Percentiles rank a stretch among this genome's conserved stretches.
phyloP scores from a whole-genome alignment of 176 grass and related monocot species.

The Carex kokanica region DNA sequence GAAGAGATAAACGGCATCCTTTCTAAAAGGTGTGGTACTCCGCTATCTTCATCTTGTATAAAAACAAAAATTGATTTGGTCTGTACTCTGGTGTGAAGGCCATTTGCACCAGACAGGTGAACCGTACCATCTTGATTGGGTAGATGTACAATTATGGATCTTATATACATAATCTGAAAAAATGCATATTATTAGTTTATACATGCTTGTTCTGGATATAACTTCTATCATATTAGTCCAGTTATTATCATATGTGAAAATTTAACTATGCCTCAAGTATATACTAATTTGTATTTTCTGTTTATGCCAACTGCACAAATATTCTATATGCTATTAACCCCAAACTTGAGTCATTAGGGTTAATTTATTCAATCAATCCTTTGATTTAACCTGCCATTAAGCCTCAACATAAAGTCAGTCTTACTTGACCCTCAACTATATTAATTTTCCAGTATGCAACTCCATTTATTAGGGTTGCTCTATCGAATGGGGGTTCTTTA shows the following conservation, averaged over 20 bases:
- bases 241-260: neutral
- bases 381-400: neutral
- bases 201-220: neutral
- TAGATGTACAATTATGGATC: neutral
- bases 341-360: neutral
- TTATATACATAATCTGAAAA: neutral
- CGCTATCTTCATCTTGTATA: neutral
- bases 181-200: neutral
- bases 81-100: neutral
- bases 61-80: neutral
- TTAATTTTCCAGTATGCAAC: conserved; percentile 24
- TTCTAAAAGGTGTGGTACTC: conserved; percentile 67
- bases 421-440: neutral
- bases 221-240: neutral
- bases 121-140: neutral
- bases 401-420: neutral
- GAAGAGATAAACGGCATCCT: conserved; percentile 89
- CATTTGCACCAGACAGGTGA: neutral
- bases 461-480: conserved; percentile 59
- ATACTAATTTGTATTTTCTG: neutral
- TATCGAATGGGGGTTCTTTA: conserved; percentile 78
- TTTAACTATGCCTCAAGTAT: neutral
- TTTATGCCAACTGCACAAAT: neutral
- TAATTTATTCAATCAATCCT: neutral
- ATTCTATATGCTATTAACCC: neutral